These are phyloP conservation scores for Westerdykella sp. DNA, from an alignment of 2,329 filamentous ascomycete genomes.

Conservation along the genomic window DNA sequence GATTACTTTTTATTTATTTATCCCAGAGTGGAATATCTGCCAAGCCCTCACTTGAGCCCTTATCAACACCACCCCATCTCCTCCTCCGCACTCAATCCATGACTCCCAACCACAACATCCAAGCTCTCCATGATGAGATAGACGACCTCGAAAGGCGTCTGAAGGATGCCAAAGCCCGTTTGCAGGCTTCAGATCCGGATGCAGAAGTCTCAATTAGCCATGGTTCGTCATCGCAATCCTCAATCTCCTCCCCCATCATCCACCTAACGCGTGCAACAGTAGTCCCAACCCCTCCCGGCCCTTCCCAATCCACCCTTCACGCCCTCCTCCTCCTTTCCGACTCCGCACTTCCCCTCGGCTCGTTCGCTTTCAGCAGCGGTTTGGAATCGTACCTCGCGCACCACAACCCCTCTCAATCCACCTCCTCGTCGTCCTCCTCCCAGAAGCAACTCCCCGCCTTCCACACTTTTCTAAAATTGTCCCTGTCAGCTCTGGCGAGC, in stretches of 20 bases:
- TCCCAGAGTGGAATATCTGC: slow-evolving; percentile 11
- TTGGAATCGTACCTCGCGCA: slow-evolving; percentile 79
- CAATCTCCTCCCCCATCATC: background rate
- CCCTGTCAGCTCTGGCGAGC: slow-evolving; percentile 63
- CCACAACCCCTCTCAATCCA: slow-evolving; percentile 37
- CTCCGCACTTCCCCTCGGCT: slow-evolving; percentile 73
- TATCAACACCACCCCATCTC: slow-evolving; percentile 7
- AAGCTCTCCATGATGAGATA: slow-evolving; percentile 49
- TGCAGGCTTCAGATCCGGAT: slow-evolving; percentile 17
- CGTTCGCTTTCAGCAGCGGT: slow-evolving; percentile 80
- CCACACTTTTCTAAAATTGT: slow-evolving; percentile 61
- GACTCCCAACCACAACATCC: slow-evolving; percentile 15
- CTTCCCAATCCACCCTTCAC: slow-evolving; percentile 43
- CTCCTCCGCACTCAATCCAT: slow-evolving; percentile 16
- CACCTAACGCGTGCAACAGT: slow-evolving; percentile 1
- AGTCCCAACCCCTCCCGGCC: slow-evolving; percentile 2
- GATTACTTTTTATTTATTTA: background rate
- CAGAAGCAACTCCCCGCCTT: slow-evolving; percentile 44
- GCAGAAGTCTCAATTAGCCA: too few species aligned
- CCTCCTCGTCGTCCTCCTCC: slow-evolving; percentile 20
- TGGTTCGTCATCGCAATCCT: slow-evolving; percentile 9
- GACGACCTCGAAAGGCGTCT: slow-evolving; percentile 50
- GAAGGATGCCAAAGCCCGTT: slow-evolving; percentile 42
- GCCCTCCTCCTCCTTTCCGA: slow-evolving; percentile 72
- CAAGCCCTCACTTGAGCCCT: slow-evolving; percentile 12